These are phyloP conservation scores for Dactylella cylindrospora DNA, from an alignment of 2,329 filamentous ascomycete genomes.

Conservation along the genomic window DNA sequence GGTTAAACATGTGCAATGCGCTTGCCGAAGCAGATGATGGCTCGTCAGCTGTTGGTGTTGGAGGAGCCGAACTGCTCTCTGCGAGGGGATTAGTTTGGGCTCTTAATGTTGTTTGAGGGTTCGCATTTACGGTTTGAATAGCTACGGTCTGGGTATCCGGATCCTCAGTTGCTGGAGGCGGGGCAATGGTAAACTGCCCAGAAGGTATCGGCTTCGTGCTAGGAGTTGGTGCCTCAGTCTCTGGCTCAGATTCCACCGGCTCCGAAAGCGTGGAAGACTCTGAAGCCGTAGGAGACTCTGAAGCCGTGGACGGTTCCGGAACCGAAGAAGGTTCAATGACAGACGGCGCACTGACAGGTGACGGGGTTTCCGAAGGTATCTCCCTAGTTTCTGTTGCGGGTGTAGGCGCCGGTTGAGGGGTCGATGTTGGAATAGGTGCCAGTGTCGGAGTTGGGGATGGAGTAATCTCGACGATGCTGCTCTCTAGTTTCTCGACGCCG, in stretches of 20 bases:
- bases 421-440: slow-evolving; percentile 1
- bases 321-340: neutral
- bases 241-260: neutral
- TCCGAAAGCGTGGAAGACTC: neutral
- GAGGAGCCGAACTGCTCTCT: slow-evolving; percentile 18
- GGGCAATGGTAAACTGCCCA: slow-evolving; percentile 9
- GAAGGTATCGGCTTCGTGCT: slow-evolving; percentile 2
- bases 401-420: slow-evolving; percentile 2
- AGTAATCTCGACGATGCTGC: neutral
- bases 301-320: neutral
- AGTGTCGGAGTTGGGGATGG: neutral
- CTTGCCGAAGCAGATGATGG: slow-evolving; percentile 29
- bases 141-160: slow-evolving; percentile 1
- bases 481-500: slow-evolving; percentile 12
- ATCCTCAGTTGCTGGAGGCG: neutral
- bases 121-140: slow-evolving; percentile 28
- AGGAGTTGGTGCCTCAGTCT: no score
- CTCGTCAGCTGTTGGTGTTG: slow-evolving; percentile 18
- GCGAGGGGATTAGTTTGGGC: slow-evolving; percentile 6
- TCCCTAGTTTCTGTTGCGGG: no score
- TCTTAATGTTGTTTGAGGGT: neutral
- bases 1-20: slow-evolving; percentile 16
- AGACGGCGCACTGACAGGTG: neutral
- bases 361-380: no score
- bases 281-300: neutral